Evolutionary conservation across 768 basidiomycete species (phyloP).

Genomic region (Paxillus involutus): DNA sequence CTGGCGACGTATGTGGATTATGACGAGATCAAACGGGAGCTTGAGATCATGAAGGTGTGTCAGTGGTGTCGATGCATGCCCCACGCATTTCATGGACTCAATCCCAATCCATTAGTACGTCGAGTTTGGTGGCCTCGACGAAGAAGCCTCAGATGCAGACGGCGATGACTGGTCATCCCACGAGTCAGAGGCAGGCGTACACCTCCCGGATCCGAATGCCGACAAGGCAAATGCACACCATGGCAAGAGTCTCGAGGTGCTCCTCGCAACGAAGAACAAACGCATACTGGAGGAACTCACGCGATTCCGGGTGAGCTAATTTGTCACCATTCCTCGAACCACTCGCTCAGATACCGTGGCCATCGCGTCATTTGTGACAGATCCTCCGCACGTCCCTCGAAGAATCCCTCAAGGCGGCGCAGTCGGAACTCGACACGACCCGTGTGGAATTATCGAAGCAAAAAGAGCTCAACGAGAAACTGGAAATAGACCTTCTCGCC

Average conservation of each 20-base stretch:
- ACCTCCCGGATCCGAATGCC: slow-evolving; percentile 87
- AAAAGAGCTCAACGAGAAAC: slow-evolving; percentile 77
- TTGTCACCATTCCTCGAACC: neutral
- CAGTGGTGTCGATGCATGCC: slow-evolving; percentile 1
- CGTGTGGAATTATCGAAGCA: slow-evolving; percentile 75
- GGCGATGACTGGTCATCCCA: slow-evolving; percentile 46
- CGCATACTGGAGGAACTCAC: slow-evolving; percentile 90
- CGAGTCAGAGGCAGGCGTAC: slow-evolving; percentile 51
- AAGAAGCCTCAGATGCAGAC: slow-evolving; percentile 50
- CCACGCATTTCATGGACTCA: neutral
- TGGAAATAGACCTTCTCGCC: slow-evolving; percentile 88
- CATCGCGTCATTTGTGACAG: slow-evolving; percentile 34
- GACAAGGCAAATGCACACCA: slow-evolving; percentile 75
- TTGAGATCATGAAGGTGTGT: slow-evolving; percentile 96
- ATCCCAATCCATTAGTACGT: slow-evolving; percentile 64
- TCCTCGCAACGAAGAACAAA: slow-evolving; percentile 93
- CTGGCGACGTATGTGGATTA: slow-evolving; percentile 82
- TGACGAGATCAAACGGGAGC: slow-evolving; percentile 96
- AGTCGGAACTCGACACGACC: slow-evolving; percentile 57
- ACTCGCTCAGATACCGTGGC: slow-evolving; percentile 1
- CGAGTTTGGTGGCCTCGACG: slow-evolving; percentile 90
- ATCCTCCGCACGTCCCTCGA: slow-evolving; percentile 85
- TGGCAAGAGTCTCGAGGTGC: slow-evolving; percentile 83
- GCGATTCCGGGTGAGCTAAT: slow-evolving; percentile 67
- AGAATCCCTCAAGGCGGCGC: slow-evolving; percentile 55